phyloP scores from a whole-genome alignment of 352 stramenopile species.

The Phytophthora lateralis region DNA sequence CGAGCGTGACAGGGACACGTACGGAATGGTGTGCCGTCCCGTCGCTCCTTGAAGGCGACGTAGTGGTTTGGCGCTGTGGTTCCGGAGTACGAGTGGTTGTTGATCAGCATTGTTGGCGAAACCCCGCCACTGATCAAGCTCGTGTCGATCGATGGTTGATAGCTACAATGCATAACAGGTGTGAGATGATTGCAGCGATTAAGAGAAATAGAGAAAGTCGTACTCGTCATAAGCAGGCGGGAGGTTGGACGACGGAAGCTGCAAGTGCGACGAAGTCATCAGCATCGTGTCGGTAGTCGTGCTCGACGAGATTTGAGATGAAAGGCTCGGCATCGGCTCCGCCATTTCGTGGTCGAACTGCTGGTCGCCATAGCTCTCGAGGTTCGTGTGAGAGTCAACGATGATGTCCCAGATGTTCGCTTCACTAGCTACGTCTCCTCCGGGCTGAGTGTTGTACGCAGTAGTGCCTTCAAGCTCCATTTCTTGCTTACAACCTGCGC shows the following conservation, averaged over 20 bases:
- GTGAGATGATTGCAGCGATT: background rate
- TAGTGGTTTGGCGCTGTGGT: slow-evolving; percentile 19
- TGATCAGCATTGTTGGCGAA: slow-evolving; percentile 20
- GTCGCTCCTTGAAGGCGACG: slow-evolving; percentile 39
- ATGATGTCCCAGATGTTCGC: slow-evolving; percentile 46
- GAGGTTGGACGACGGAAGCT: slow-evolving; percentile 28
- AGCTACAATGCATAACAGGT: background rate
- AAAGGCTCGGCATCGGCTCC: slow-evolving; percentile 30
- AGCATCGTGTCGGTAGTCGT: slow-evolving; percentile 2
- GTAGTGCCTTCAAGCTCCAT: background rate
- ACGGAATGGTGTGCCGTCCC: slow-evolving; percentile 48
- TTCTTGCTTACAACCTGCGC: slow-evolving; percentile 21
- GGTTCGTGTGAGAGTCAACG: slow-evolving; percentile 36
- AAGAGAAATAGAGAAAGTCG: background rate
- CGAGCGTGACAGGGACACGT: slow-evolving; percentile 1
- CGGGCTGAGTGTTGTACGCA: slow-evolving; percentile 3
- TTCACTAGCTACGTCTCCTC: slow-evolving; percentile 63
- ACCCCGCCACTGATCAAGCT: slow-evolving; percentile 13
- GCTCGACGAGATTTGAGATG: slow-evolving; percentile 19
- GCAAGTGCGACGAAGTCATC: slow-evolving; percentile 18
- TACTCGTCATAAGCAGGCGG: slow-evolving; percentile 39
- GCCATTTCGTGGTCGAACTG: slow-evolving; percentile 45
- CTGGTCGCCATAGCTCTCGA: slow-evolving; percentile 37
- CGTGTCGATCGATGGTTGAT: slow-evolving; percentile 8
- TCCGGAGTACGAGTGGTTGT: slow-evolving; percentile 16